Evolutionary conservation across 2,329 filamentous ascomycete genomes (phyloP).

Genomic region (Lomentospora prolificans): DNA sequence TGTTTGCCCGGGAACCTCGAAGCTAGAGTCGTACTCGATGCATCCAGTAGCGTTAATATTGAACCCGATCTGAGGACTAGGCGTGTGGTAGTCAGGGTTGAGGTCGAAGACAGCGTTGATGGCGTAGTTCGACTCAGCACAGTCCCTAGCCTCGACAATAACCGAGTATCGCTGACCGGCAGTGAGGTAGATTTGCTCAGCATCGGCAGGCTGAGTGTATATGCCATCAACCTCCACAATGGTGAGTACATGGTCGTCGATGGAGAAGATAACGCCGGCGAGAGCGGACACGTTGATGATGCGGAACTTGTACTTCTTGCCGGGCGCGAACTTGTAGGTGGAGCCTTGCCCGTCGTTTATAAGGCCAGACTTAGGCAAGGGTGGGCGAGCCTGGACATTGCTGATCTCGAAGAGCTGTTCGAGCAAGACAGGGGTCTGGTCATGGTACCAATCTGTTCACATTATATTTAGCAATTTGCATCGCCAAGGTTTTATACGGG

Average conservation of each 20-base stretch:
- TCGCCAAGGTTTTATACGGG: no score
- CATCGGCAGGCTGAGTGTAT: constrained; percentile 25
- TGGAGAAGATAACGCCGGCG: constrained; percentile 30
- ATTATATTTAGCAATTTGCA: not conserved
- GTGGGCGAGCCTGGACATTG: constrained; percentile 40
- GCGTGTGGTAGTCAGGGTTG: constrained; percentile 25
- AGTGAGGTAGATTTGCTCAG: constrained; percentile 29
- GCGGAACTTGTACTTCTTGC: constrained; percentile 30
- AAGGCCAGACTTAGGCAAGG: constrained; percentile 39
- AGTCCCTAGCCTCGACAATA: constrained; percentile 29
- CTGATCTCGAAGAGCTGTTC: constrained; percentile 32
- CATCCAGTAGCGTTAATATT: constrained; percentile 32
- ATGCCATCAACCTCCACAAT: constrained; percentile 34
- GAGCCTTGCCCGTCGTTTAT: constrained; percentile 36
- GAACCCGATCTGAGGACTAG: constrained; percentile 17
- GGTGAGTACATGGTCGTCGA: constrained; percentile 31
- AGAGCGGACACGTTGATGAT: constrained; percentile 35
- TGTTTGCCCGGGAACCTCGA: constrained; percentile 16
- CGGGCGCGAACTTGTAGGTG: constrained; percentile 5
- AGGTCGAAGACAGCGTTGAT: constrained; percentile 32
- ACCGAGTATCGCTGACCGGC: constrained; percentile 37
- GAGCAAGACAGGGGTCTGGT: constrained; percentile 38
- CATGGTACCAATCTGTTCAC: constrained; percentile 46
- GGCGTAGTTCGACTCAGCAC: constrained; percentile 29
- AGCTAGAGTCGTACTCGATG: constrained; percentile 26